These are phyloP conservation scores for Striga asiatica DNA, from an alignment of 257 asterid species.

Conservation along the genomic window DNA sequence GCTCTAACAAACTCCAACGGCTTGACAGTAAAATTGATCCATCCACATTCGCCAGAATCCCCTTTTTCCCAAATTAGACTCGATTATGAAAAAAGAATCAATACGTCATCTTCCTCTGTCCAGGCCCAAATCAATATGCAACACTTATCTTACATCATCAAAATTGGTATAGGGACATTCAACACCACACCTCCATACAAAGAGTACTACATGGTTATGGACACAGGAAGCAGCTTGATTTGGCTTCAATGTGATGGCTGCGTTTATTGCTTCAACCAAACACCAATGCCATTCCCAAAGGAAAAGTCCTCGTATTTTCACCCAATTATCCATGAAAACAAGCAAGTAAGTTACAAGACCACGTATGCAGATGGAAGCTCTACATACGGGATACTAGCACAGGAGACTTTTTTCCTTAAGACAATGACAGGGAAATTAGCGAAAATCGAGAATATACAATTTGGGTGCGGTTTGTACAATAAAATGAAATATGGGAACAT, in stretches of 20 bases:
- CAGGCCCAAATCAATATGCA: not conserved
- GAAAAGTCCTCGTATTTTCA: constrained; percentile 15
- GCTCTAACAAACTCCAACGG: constrained; percentile 6
- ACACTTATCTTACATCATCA: not conserved
- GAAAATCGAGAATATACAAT: constrained; percentile 12
- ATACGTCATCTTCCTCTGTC: not conserved
- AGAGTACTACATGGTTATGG: constrained; percentile 14
- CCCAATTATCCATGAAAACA: too few species aligned
- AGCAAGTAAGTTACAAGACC: too few species aligned
- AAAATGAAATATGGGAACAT: too few species aligned
- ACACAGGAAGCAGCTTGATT: not conserved
- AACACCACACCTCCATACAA: constrained; percentile 10
- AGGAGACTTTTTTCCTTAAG: constrained; percentile 10
- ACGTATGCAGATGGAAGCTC: constrained; percentile 3
- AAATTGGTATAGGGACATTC: constrained; percentile 16
- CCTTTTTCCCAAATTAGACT: constrained; percentile 11
- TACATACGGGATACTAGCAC: constrained; percentile 13
- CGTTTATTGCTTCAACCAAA: constrained; percentile 13
- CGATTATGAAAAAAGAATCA: constrained; percentile 8
- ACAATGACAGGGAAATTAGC: not conserved
- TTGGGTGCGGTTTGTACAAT: constrained; percentile 14
- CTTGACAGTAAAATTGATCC: constrained; percentile 4
- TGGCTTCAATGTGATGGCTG: constrained; percentile 21
- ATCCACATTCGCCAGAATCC: constrained; percentile 10
- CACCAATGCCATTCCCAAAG: constrained; percentile 17